Evolutionary conservation across 768 basidiomycete genomes (phyloP), one percentile per base, ranked within the genome.

Genomic region (Pleurotus cornucopiae): DNA sequence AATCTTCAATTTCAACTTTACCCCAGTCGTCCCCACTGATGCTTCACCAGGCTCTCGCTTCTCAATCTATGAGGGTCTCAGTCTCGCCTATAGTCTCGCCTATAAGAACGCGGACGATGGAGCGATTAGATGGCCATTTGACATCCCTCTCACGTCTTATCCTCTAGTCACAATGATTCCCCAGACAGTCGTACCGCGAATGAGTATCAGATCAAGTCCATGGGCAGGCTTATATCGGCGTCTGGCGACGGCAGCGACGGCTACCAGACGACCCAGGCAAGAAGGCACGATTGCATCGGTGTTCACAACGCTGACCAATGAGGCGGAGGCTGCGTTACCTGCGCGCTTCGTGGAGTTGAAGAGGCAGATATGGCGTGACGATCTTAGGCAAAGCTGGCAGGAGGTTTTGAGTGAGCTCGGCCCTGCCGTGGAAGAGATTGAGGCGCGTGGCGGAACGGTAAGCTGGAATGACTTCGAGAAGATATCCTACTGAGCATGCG

Each of bases 291-390:
- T 76, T 16, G 68, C 73, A 0, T 65, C 66, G 18, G 71, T 76
- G 21, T 76, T 76, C 58, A 71, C 73, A 0, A 69, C 75, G 0
- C 63, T 76, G 6, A 73, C 69, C 1, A 73, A 72, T 23, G 68
- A 71, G 40, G 61, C 69, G 1, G 67, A 67, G 4, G 66, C 66
- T 1, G 67, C 66, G 4, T 76, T 89, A 4, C 86, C 86, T 0
- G 62, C 71, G 6, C 77, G 87, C 0, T 90, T 89, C 58, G 61
- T 75, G 0, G 75, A 77, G 5, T 67, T 91, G 21, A 91, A 92
- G 71, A 76, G 75, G 57, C 65, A 68, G 23, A 57, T 89, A 0
- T 80, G 78, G 68, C 67, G 59, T 6, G 79, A 83, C 7, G 61
- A 57, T 2, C 65, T 88, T 7, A 58, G 70, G 5, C 67, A 78